Base-by-base conservation (phyloP, 495 filamentous ascomycete species). In the Penicillium parvum region DNA sequence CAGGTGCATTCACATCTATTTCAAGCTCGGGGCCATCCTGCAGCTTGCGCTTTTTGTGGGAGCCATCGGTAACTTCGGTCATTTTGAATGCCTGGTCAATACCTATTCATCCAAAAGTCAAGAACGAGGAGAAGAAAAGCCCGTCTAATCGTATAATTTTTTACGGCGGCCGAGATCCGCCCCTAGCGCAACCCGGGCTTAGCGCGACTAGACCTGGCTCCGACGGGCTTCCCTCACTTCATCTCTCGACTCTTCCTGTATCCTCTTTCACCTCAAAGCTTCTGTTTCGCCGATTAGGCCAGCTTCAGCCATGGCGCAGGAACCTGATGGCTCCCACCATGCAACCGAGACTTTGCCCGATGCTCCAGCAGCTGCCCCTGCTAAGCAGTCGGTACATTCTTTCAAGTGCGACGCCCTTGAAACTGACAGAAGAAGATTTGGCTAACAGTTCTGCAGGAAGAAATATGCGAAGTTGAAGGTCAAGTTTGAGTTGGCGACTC, bases 391-490 rank as follows among this genome's bases (percentile, higher is more conserved):
- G 18, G 58, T 66, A 39, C 59, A 56, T 36, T 73, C 69, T 23
- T 73, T 69, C 54, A 73, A 73, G 69, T 71, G 57, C 33, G 55
- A 26, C 9, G 14, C 6, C 36, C 22, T 26, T 18, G 25, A 9
- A 37, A 22, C 32, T 26, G 17, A 8, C 15, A 36, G 9, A 39
- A 29, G 37, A 41, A 7, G 37, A 41, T 39, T 27, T 39, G 17
- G 12, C 45, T 46, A 64, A 69, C 3, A 67, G 65, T 49, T 66
- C 62, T 74, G 53, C 63, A 90, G 88, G 69, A 96, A 94, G 68
- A 98, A 98, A 69, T 98, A 91, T 65, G 81, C 86, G 41, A 98
- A 98, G 70, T 81, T 95, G 71, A 84, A 86, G 56, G 73, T 88
- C 55, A 74, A 78, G 27, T 98, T 96, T 53, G 89, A 96, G 52